Evolutionary conservation across 2,329 filamentous ascomycete genomes (phyloP).

Genomic region (Penicillium vulpinum): DNA sequence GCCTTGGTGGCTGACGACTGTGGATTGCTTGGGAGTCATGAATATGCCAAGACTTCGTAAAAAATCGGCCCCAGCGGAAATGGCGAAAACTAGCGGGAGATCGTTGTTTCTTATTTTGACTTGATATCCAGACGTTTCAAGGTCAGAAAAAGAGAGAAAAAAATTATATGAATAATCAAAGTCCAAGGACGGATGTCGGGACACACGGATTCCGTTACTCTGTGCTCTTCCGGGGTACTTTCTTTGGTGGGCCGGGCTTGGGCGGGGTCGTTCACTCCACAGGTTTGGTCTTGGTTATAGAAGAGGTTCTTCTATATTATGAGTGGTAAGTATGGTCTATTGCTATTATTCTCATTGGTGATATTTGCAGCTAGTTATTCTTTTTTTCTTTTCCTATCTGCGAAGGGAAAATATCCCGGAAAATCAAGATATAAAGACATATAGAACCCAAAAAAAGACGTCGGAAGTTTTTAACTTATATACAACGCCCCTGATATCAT

Average conservation of each 20-base stretch:
- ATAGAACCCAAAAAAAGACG: too few species aligned
- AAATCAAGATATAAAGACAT: too few species aligned
- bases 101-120: slow-evolving; percentile 5
- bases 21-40: slow-evolving; percentile 14
- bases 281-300: background rate
- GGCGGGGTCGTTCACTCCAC: background rate
- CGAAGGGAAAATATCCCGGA: too few species aligned
- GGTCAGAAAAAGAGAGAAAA: background rate
- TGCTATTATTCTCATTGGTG: too few species aligned
- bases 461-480: background rate
- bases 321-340: too few species aligned
- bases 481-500: background rate
- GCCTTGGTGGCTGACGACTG: slow-evolving; percentile 13
- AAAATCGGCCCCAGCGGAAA: background rate
- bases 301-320: too few species aligned
- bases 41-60: slow-evolving; percentile 19
- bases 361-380: too few species aligned
- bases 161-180: slow-evolving; percentile 2
- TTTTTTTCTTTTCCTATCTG: too few species aligned
- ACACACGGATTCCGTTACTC: slow-evolving; percentile 8
- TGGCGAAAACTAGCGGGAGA: slow-evolving; percentile 4
- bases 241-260: background rate
- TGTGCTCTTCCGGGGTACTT: slow-evolving; percentile 2
- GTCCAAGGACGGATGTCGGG: slow-evolving; percentile 9
- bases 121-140: too few species aligned